Conservation (phyloP, 2,329 filamentous ascomycete species). For the Pseudogymnoascus verrucosus region DNA sequence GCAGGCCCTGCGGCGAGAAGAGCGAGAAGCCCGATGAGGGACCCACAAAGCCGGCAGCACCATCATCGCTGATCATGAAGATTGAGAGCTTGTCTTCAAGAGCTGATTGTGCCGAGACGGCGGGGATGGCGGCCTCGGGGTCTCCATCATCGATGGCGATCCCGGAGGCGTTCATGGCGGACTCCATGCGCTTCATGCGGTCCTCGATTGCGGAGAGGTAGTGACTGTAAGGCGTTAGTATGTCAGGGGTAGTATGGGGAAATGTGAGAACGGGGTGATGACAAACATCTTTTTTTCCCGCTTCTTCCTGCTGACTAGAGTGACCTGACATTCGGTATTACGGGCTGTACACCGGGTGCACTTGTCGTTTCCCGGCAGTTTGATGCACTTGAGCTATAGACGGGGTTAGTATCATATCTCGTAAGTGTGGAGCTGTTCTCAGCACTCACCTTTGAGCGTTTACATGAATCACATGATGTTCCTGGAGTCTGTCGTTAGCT, state of each 20-base stretch:
- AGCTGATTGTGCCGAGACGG: not conserved
- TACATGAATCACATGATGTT: conserved; percentile 22
- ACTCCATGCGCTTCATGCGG: conserved; percentile 22
- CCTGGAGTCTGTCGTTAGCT: not conserved
- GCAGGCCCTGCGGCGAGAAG: conserved; percentile 21
- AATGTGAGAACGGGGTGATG: not conserved
- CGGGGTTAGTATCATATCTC: not conserved
- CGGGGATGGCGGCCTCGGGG: not conserved
- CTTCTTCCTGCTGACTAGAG: conserved; percentile 21
- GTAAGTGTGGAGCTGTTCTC: not conserved
- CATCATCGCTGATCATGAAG: conserved; percentile 16
- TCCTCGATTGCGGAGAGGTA: conserved; percentile 19
- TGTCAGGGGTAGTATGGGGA: conserved; percentile 4
- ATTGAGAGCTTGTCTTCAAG: conserved; percentile 14
- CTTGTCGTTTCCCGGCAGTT: conserved; percentile 16
- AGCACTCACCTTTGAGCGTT: conserved; percentile 20
- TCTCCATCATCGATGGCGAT: not conserved
- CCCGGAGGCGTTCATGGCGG: conserved; percentile 16
- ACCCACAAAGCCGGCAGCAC: conserved; percentile 16
- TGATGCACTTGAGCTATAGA: conserved; percentile 16
- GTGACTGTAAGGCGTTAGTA: not conserved
- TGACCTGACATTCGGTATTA: conserved; percentile 19
- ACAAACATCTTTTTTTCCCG: conserved; percentile 18
- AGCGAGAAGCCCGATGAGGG: conserved; percentile 21
- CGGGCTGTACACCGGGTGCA: conserved; percentile 18